Base-by-base conservation (phyloP, 108 stramenopile genomes). In the Discostella stelligeroides region DNA sequence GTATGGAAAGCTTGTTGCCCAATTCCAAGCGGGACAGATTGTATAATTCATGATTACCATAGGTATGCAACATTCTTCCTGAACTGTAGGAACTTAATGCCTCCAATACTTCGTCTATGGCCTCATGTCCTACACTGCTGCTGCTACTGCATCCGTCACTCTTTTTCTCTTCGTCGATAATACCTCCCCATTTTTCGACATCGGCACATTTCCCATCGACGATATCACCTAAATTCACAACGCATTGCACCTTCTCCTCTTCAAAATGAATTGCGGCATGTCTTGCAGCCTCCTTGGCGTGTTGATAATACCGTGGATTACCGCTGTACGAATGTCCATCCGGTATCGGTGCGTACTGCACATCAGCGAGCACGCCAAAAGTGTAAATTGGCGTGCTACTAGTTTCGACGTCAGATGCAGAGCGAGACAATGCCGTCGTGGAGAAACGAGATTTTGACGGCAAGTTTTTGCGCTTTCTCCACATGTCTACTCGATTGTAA, bases 41-140 rank as follows among this genome's bases (percentile, higher is more conserved):
- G 87, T 95, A 95, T 47, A 95, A 60, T 73, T 88, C 88, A 60
- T 95, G 94, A 63, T 95, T 95, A 3, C 94, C 94, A 69, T 95
- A 92, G 1, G 89, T 81, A 60, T 95, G 94, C 30, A 92, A 20
- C 18, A 89, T 81, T n/a, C 57, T 66, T 0, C 91, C 87, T 46
- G 72, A 34, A 34, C 45, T 58, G 60, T 90, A 90, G 4, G 53
- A 47, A 17, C 83, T 69, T 24, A 90, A 47, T 8, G 92, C 86
- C 37, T 85, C 73, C 58, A 85, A 21, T 7, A 93, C 88, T 49
- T 89, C 75, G 28, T 83, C 83, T n/a, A 89, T 48, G 7, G 82
- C 79, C 21, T 75, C 53, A 21, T 76, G 63, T 0, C 82, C 84
- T 12, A 76, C 72, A 34, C 58, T 40, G 0, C 23, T 27, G 37